Percentiles rank a stretch among this genome's conserved stretches.
Conservation (phyloP, 345 rosid species). For the Gossypium rotundifolium region DNA sequence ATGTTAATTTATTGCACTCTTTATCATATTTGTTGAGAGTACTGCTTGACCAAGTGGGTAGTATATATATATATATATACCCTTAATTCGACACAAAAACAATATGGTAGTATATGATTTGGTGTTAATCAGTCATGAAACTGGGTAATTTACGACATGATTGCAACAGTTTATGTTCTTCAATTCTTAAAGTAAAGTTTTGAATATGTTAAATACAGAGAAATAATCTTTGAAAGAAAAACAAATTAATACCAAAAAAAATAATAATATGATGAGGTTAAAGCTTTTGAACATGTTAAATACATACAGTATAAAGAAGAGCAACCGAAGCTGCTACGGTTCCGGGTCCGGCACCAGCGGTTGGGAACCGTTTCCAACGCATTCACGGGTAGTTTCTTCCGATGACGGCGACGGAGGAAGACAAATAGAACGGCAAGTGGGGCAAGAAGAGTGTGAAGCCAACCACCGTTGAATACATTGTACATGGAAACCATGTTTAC, state of each 20-base stretch:
- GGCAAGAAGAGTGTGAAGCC: conserved; percentile 57
- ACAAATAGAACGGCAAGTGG: conserved; percentile 62
- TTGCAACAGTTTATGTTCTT: neutral
- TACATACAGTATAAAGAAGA: neutral
- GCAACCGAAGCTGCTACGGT: neutral
- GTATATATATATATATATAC: too few relatives aligned
- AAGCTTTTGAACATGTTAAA: neutral
- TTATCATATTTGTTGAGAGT: too few relatives aligned
- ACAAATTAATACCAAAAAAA: neutral
- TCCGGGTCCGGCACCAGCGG: neutral
- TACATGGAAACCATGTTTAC: conserved; percentile 74
- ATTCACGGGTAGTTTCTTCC: neutral
- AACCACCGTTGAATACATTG: conserved; percentile 66
- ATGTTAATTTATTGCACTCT: too few relatives aligned
- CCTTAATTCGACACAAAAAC: too few relatives aligned
- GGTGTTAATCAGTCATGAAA: neutral
- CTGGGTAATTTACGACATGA: neutral
- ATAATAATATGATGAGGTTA: neutral
- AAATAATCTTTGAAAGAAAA: neutral
- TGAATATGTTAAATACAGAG: neutral
- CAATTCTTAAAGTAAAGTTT: neutral
- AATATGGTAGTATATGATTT: too few relatives aligned
- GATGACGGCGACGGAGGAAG: conserved; percentile 9
- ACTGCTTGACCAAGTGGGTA: too few relatives aligned
- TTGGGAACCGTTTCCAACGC: neutral